Conservation (phyloP, 352 stramenopile species). For the Phytophthora syringae region DNA sequence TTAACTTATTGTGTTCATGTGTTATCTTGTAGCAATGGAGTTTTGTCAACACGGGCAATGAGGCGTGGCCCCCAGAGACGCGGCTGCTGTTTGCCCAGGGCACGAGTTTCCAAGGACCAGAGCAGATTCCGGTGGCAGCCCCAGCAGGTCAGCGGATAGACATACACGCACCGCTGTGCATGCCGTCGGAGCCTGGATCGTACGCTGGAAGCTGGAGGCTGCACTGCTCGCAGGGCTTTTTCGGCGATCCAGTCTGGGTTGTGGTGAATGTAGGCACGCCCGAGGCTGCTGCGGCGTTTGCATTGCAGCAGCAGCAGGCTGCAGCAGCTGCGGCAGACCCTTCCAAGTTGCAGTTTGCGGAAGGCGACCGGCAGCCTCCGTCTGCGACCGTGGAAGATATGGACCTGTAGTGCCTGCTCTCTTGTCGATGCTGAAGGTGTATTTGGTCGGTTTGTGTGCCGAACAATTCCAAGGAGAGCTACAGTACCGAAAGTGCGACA, state of each 20-base stretch:
- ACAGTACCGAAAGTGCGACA: conserved; percentile 17
- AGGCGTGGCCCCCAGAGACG: conserved; percentile 66
- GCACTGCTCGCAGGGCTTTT: conserved; percentile 63
- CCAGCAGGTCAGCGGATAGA: conserved; percentile 65
- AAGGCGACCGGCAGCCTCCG: conserved; percentile 27
- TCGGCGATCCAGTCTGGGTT: conserved; percentile 83
- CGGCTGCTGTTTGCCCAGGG: conserved; percentile 73
- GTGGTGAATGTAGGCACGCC: conserved; percentile 64
- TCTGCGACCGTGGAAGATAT: conserved; percentile 50
- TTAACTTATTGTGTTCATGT: conserved; percentile 7
- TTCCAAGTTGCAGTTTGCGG: conserved; percentile 41
- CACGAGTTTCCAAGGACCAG: conserved; percentile 60
- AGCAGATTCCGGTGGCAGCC: conserved; percentile 59
- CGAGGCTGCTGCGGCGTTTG: conserved; percentile 31
- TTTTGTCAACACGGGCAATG: conserved; percentile 73
- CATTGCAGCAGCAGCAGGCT: conserved; percentile 26
- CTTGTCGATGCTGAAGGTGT: conserved; percentile 4
- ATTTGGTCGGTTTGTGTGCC: conserved; percentile 7
- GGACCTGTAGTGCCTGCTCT: conserved; percentile 39
- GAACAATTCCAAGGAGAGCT: conserved; percentile 16
- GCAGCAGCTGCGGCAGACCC: conserved; percentile 27
- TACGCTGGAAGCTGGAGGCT: conserved; percentile 84
- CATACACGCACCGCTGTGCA: conserved; percentile 57
- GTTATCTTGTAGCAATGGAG: conserved; percentile 69
- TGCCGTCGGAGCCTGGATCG: conserved; percentile 60